Conservation (phyloP, 2,329 filamentous ascomycete genomes). For the Colletotrichum lentis region DNA sequence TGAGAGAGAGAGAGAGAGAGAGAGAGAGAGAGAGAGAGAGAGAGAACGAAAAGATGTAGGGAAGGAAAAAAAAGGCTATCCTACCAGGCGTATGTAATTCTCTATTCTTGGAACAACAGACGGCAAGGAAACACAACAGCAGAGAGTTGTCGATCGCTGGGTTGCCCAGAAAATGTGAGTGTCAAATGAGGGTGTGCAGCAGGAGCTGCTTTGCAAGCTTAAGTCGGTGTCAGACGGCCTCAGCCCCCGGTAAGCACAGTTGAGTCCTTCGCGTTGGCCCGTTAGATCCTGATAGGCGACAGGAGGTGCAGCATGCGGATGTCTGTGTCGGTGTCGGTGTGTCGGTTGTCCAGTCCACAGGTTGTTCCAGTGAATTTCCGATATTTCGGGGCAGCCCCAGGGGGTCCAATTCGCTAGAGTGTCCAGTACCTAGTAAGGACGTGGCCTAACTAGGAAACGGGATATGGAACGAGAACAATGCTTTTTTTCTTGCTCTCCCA, state of each 20-base stretch:
- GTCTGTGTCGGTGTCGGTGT: conserved; percentile 30
- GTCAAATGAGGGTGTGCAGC: conserved; percentile 24
- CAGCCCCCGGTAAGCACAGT: conserved; percentile 27
- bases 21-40: no score
- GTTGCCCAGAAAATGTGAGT: conserved; percentile 28
- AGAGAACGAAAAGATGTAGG: no score
- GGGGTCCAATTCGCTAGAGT: conserved; percentile 25
- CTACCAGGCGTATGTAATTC: conserved; percentile 23
- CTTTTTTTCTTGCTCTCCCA: conserved; percentile 7
- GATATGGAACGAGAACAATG: conserved; percentile 29
- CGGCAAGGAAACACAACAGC: conserved; percentile 27
- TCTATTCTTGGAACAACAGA: conserved; percentile 34
- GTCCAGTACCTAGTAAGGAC: conserved; percentile 18
- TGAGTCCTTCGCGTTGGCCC: neutral
- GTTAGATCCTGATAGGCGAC: neutral
- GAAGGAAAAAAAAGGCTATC: conserved; percentile 8
- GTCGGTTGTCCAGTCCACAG: conserved; percentile 37
- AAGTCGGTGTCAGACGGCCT: conserved; percentile 35
- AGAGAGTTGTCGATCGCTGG: conserved; percentile 33
- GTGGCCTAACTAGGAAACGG: conserved; percentile 29
- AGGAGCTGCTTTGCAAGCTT: conserved; percentile 31
- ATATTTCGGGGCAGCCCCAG: conserved; percentile 34
- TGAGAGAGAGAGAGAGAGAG: neutral
- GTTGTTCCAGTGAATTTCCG: conserved; percentile 35
- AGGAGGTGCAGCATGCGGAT: neutral